Evolutionary conservation across 805 yeast species (phyloP).

Genomic region (Candida sakaeoensis): DNA sequence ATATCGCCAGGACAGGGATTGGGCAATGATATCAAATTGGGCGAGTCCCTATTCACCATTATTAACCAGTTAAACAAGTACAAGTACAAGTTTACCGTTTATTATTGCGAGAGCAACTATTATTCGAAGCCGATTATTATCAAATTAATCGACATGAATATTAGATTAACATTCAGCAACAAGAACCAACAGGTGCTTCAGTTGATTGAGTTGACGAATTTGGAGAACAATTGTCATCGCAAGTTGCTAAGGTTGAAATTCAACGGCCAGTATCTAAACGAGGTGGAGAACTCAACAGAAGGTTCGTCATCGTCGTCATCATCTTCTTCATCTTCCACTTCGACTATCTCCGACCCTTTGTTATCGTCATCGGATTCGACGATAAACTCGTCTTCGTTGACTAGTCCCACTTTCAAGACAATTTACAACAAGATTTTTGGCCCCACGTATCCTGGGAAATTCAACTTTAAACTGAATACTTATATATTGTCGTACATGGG

Average conservation of each 20-base stretch:
- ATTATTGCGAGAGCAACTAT: constrained; percentile 27
- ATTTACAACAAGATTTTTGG: constrained; percentile 58
- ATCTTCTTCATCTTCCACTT: constrained; percentile 3
- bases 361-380: constrained; percentile 7
- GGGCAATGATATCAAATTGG: constrained; percentile 25
- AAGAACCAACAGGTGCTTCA: constrained; percentile 22
- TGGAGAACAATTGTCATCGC: constrained; percentile 10
- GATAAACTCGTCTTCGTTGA: constrained; percentile 1
- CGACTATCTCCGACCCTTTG: constrained; percentile 7
- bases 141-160: constrained; percentile 21
- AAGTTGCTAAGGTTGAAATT: constrained; percentile 21
- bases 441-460: constrained; percentile 56
- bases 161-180: constrained; percentile 26
- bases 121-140: constrained; percentile 31
- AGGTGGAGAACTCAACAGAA: constrained; percentile 9
- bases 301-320: constrained; percentile 5
- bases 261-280: constrained; percentile 30
- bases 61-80: constrained; percentile 21
- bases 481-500: constrained; percentile 57
- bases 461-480: constrained; percentile 18
- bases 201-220: constrained; percentile 26
- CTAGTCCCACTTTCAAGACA: constrained; percentile 28
- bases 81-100: constrained; percentile 26
- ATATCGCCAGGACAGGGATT: constrained; percentile 37
- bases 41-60: constrained; percentile 26